Percentiles rank a stretch among this genome's conserved stretches.
phyloP scores from a whole-genome alignment of 2,329 filamentous ascomycete species.

The Colletotrichum echinochloae region DNA sequence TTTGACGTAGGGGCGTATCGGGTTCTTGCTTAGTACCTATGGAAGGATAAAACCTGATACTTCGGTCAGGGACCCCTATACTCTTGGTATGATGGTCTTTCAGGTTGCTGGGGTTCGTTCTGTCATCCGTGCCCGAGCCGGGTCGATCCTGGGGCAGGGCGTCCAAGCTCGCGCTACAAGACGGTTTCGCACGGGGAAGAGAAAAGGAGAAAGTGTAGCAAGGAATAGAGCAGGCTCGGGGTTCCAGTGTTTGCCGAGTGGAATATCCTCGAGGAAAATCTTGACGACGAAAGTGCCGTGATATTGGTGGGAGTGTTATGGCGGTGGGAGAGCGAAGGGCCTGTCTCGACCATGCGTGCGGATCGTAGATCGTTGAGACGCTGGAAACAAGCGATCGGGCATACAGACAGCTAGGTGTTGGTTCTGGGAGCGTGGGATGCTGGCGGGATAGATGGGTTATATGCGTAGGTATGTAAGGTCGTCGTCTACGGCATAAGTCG shows the following conservation, averaged over 20 bases:
- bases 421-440: conserved; percentile 18
- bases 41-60: conserved; percentile 21
- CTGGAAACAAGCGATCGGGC: conserved; percentile 6
- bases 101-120: conserved; percentile 33
- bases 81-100: conserved; percentile 14
- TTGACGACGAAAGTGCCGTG: background rate
- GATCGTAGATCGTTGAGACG: conserved; percentile 30
- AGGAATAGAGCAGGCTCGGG: background rate
- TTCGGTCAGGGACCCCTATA: conserved; percentile 36
- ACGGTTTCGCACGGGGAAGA: conserved; percentile 31
- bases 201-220: conserved; percentile 24
- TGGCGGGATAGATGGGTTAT: conserved; percentile 4
- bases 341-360: conserved; percentile 26
- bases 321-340: conserved; percentile 1
- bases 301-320: conserved; percentile 23
- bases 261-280: background rate
- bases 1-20: conserved; percentile 26
- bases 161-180: conserved; percentile 29
- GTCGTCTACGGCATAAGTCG: conserved; percentile 9
- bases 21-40: conserved; percentile 10
- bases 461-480: background rate
- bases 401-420: background rate
- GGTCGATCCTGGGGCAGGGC: conserved; percentile 29
- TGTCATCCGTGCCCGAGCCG: conserved; percentile 38
- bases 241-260: background rate